Base-by-base conservation (phyloP, 225 moss, liverwort and hornwort species). In the Asterella californica region DNA sequence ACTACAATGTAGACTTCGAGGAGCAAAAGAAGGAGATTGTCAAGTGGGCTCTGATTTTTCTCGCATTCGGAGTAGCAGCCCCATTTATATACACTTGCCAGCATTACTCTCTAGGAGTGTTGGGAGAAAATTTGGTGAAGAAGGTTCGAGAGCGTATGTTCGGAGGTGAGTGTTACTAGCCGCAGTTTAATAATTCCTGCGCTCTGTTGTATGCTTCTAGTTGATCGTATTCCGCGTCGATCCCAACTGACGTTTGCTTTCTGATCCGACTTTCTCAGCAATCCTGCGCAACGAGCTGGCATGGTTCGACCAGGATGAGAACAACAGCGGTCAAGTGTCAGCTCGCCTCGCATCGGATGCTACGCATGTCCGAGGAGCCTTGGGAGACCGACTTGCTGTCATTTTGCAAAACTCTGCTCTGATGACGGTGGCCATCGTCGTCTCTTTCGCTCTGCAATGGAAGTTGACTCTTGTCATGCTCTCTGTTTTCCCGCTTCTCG, bases 251-350 rank as follows among this genome's bases (percentile, higher is more conserved):
- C 25, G 0, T 24, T 1, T 70, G 70, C 24, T 0, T 1, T 22
- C 42, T 21, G 42, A 45, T 38, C 38, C 10, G 71, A n/a, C 9
- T 6, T 32, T 34, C 32, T 66, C 89, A 96, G 96, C 84, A 37
- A 89, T 96, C 49, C 85, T 96, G 76, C 87, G 84, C 11, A 93
- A 93, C 82, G 96, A 97, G 77, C 81, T 93, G 48, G 91, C 90
- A 49, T 97, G 96, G 96, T 97, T 91, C 76, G 96, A 97, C 70
- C 79, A 88, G 57, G 94, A 90, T 55, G 93, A 86, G 54, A 94
- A 97, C 29, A 91, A 91, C 75, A 97, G 93, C 83, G 90, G 85
- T 75, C 89, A 89, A 64, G 74, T 97, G 14, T 88, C 91, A 42
- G 88, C 88, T 47, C 92, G 96, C 63, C 89, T 94, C 64, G 82